Conservation (phyloP, 1,284 basidiomycete genomes). For the Leccinum pachyderme region DNA sequence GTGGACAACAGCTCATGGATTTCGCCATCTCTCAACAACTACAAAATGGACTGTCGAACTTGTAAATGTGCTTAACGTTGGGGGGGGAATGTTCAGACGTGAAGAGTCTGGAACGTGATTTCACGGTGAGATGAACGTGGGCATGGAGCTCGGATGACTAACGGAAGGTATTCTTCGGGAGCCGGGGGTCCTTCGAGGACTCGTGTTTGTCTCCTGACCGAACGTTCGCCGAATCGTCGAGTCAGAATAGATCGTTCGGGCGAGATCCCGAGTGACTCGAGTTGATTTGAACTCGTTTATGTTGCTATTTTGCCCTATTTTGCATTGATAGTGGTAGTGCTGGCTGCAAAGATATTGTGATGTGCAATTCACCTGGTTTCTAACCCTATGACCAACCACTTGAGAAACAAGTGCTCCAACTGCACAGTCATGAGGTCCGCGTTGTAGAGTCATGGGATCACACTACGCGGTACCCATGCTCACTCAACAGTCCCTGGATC, state of each 20-base stretch:
- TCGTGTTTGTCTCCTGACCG: constrained; percentile 7
- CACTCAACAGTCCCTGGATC: not conserved
- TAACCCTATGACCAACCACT: not conserved
- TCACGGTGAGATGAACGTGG: not conserved
- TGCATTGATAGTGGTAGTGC: not conserved
- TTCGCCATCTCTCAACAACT: too few species aligned
- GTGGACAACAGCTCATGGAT: not conserved
- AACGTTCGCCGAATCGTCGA: not conserved
- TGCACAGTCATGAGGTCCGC: not conserved
- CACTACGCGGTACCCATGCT: not conserved
- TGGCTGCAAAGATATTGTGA: not conserved
- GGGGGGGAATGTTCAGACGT: not conserved
- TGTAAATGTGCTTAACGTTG: not conserved
- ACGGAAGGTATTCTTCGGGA: not conserved
- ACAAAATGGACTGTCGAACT: not conserved
- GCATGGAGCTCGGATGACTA: not conserved
- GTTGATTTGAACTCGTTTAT: not conserved
- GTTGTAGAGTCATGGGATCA: not conserved
- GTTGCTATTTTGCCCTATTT: not conserved
- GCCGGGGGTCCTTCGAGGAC: not conserved
- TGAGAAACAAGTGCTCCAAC: not conserved
- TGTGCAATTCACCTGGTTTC: not conserved
- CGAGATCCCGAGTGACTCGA: not conserved
- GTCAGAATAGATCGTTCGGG: not conserved
- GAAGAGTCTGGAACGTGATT: not conserved